These are phyloP conservation scores for Suillus discolor DNA, from an alignment of 768 basidiomycete genomes.

Conservation along the genomic window DNA sequence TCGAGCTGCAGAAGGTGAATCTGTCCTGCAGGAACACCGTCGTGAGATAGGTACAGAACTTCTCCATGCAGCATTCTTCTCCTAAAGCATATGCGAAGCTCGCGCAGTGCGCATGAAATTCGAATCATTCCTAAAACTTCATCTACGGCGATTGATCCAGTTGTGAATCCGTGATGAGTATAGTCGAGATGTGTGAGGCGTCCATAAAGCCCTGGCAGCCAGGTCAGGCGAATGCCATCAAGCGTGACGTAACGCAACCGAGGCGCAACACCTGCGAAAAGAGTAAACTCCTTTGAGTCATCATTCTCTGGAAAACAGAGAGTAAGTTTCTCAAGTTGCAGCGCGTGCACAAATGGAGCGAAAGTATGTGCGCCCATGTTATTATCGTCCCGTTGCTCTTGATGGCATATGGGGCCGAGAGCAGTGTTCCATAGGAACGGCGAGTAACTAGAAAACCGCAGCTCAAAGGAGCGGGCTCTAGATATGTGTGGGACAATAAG, in stretches of 20 bases:
- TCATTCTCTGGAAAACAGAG: constrained; percentile 67
- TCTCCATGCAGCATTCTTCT: constrained; percentile 31
- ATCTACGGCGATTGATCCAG: constrained; percentile 53
- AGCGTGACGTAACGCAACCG: constrained; percentile 54
- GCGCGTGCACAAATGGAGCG: constrained; percentile 37
- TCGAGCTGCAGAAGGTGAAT: constrained; percentile 44
- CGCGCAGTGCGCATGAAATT: constrained; percentile 52
- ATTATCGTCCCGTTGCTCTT: constrained; percentile 24
- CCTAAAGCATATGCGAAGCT: constrained; percentile 60
- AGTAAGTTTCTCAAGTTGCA: constrained; percentile 52
- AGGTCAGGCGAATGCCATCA: constrained; percentile 65
- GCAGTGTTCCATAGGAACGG: constrained; percentile 73
- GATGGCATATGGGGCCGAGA: constrained; percentile 54
- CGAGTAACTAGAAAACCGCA: constrained; percentile 54
- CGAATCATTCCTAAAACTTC: constrained; percentile 62
- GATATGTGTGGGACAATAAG: constrained; percentile 48
- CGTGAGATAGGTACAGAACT: constrained; percentile 26
- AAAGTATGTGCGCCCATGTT: constrained; percentile 10
- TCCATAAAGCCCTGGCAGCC: constrained; percentile 62
- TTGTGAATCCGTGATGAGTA: constrained; percentile 70
- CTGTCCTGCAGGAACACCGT: constrained; percentile 29
- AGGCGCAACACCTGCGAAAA: constrained; percentile 66
- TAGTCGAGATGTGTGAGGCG: constrained; percentile 70
- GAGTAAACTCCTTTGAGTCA: constrained; percentile 64
- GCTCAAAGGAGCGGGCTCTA: constrained; percentile 64